Evolutionary conservation across 495 filamentous ascomycete species (phyloP).

Genomic region (Aspergillus carlsbadensis): DNA sequence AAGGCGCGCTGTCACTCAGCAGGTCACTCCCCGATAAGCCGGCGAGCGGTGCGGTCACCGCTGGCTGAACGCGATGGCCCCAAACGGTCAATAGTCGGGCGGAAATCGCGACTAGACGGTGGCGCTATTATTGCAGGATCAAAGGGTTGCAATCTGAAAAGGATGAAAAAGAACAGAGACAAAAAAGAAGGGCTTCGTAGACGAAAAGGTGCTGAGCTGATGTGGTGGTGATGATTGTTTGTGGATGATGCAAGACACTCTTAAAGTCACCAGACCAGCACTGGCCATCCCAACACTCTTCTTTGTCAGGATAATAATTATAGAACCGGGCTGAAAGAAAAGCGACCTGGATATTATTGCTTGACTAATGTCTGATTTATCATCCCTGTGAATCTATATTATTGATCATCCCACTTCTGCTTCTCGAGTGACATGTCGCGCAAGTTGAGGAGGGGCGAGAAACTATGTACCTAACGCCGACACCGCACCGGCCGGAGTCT

Average conservation of each 20-base stretch:
- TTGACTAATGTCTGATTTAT: not conserved
- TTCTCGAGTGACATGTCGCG: not conserved
- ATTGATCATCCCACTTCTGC: not conserved
- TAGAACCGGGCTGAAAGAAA: not conserved
- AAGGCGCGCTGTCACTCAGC: not conserved
- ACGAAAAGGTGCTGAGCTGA: not conserved
- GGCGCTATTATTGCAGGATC: not conserved
- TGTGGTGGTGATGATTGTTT: constrained; percentile 9
- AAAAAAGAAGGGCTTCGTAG: no score
- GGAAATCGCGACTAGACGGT: not conserved
- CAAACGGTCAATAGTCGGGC: constrained; percentile 4
- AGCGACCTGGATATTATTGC: not conserved
- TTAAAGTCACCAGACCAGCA: constrained; percentile 8
- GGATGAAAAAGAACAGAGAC: constrained; percentile 3
- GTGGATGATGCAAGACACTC: constrained; percentile 12
- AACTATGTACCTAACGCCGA: not conserved
- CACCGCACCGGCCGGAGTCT: no score
- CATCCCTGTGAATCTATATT: not conserved
- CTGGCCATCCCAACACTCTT: not conserved
- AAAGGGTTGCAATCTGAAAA: not conserved
- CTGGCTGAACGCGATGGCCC: not conserved
- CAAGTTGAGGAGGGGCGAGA: not conserved
- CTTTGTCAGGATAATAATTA: not conserved
- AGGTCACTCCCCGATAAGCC: constrained; percentile 2
- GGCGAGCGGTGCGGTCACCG: not conserved